Evolutionary conservation across 768 basidiomycete species (phyloP).

Genomic region (Podaxis sp.): DNA sequence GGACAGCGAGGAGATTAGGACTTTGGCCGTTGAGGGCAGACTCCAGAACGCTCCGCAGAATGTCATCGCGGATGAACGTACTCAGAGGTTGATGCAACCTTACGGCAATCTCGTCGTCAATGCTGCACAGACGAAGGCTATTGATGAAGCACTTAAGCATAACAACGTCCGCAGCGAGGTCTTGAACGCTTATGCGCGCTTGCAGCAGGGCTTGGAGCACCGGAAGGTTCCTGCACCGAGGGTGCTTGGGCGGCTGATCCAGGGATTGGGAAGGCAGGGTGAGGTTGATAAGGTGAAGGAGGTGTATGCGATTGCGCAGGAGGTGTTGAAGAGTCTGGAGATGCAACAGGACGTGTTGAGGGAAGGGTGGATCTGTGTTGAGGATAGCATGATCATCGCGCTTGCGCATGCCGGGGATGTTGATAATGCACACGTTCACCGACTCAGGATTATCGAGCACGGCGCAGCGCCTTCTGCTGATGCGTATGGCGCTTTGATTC

Average conservation of each 20-base stretch:
- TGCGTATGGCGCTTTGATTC: slow-evolving; percentile 89
- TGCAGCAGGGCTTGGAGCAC: slow-evolving; percentile 41
- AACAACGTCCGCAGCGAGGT: not conserved
- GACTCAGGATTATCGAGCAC: slow-evolving; percentile 71
- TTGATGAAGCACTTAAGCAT: slow-evolving; percentile 15
- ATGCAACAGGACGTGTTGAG: slow-evolving; percentile 16
- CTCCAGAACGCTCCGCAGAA: not conserved
- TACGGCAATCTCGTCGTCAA: slow-evolving; percentile 2
- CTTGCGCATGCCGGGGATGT: slow-evolving; percentile 79
- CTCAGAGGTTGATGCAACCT: not conserved
- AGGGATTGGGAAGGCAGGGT: slow-evolving; percentile 60
- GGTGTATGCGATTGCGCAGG: slow-evolving; percentile 69
- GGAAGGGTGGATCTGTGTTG: slow-evolving; percentile 72
- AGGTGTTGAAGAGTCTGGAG: slow-evolving; percentile 46
- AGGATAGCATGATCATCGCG: slow-evolving; percentile 89
- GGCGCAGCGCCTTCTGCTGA: slow-evolving; percentile 82
- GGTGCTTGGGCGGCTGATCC: slow-evolving; percentile 62
- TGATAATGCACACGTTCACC: slow-evolving; percentile 78
- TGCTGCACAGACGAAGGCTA: slow-evolving; percentile 3
- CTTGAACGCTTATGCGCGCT: slow-evolving; percentile 43
- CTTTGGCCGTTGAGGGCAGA: not conserved
- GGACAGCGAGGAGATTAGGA: slow-evolving; percentile 18
- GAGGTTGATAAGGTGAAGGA: slow-evolving; percentile 60
- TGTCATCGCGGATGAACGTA: not conserved
- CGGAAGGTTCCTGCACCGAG: slow-evolving; percentile 50